These are phyloP conservation scores for Corrigiola litoralis DNA, from an alignment of 179 eudicot species.

Conservation along the genomic window DNA sequence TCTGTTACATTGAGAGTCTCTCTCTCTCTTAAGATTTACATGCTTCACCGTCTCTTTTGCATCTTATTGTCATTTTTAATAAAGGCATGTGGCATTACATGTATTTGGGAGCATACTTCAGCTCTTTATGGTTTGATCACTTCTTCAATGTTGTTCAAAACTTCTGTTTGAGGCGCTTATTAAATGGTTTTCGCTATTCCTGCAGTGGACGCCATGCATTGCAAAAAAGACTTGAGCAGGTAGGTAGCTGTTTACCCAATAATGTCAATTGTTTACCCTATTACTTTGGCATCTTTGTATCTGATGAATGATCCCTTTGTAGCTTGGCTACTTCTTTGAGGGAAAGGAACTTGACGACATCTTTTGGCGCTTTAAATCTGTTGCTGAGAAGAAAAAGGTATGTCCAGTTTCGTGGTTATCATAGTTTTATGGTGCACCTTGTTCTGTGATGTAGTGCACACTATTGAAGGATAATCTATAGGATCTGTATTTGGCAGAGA, in stretches of 20 bases:
- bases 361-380: constrained; percentile 80
- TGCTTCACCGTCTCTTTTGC: not conserved
- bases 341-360: constrained; percentile 87
- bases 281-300: not conserved
- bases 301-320: constrained; percentile 14
- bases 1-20: too few relatives aligned
- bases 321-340: constrained; percentile 84
- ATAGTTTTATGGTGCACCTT: not conserved
- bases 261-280: not conserved
- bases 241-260: constrained; percentile 18
- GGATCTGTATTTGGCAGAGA: too few relatives aligned
- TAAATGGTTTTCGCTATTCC: constrained; percentile 10
- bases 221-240: constrained; percentile 78
- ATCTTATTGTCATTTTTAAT: not conserved
- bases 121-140: not conserved
- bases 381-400: constrained; percentile 91
- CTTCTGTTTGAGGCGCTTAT: not conserved
- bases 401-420: too few relatives aligned
- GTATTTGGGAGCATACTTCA: not conserved
- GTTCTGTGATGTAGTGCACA: not conserved
- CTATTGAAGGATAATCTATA: not conserved
- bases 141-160: not conserved
- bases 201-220: constrained; percentile 95
- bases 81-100: constrained; percentile 2
- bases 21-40: too few relatives aligned